These are phyloP conservation scores for Plasmodium yoelii DNA, from an alignment of 169 alveolate species.

Conservation along the genomic window DNA sequence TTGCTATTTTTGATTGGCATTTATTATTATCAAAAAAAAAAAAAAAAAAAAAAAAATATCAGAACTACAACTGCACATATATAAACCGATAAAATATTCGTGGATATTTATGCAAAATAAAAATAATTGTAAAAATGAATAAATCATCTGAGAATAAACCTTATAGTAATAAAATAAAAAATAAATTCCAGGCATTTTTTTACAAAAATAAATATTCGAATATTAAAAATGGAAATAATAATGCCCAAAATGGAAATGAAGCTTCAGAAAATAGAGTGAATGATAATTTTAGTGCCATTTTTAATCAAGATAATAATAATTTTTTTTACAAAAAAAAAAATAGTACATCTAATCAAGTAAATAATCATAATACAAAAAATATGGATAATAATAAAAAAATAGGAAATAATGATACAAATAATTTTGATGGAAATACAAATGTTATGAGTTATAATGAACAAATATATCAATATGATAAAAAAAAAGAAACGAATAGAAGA, in stretches of 20 bases:
- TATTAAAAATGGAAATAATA: conserved; percentile 4
- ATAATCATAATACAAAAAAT: neutral
- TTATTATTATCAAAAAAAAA: neutral
- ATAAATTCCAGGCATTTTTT: conserved; percentile 35
- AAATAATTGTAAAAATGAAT: conserved; percentile 14
- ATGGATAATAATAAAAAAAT: neutral
- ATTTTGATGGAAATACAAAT: neutral
- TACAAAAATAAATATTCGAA: conserved; percentile 47
- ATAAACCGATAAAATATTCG: too few species aligned
- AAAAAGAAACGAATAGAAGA: neutral
- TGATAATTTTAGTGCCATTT: neutral
- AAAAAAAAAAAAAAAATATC: neutral
- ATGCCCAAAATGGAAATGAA: neutral
- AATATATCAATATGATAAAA: neutral
- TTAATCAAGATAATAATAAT: neutral
- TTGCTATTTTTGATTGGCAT: neutral
- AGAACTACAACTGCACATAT: too few species aligned
- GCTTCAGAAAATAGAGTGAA: neutral
- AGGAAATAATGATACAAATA: neutral
- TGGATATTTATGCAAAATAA: too few species aligned
- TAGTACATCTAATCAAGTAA: neutral
- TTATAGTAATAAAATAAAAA: conserved; percentile 17
- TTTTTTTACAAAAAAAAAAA: conserved; percentile 7
- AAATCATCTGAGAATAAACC: conserved; percentile 29
- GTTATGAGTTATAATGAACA: neutral